Conservation (phyloP, 176 grass and related monocot species). For the Juncus inflexus region DNA sequence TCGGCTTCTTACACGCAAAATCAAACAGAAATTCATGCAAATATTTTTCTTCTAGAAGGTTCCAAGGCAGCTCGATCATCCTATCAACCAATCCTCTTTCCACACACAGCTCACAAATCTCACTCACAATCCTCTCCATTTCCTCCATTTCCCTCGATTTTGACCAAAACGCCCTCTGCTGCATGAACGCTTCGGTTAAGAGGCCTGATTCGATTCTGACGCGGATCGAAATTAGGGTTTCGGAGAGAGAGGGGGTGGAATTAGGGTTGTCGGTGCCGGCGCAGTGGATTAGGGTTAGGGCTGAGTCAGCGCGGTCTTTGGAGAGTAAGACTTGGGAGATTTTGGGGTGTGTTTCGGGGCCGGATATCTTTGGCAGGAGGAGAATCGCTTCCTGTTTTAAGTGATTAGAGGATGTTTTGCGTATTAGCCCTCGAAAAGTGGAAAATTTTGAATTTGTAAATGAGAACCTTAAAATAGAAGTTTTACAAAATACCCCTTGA, state of each 20-base stretch:
- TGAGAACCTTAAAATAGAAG: too few relatives aligned
- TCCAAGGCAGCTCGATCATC: conserved; percentile 95
- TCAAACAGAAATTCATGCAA: conserved; percentile 80
- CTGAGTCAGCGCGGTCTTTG: conserved; percentile 61
- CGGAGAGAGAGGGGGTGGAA: conserved; percentile 47
- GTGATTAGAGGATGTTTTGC: too few relatives aligned
- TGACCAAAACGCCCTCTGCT: conserved; percentile 55
- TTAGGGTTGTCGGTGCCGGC: conserved; percentile 48
- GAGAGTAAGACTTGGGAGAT: conserved; percentile 88
- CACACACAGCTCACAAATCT: conserved; percentile 72
- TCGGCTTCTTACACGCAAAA: conserved; percentile 52
- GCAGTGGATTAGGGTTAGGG: conserved; percentile 63
- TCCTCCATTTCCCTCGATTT: conserved; percentile 49
- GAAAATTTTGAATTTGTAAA: too few relatives aligned
- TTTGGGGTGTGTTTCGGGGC: conserved; percentile 82
- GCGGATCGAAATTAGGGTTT: conserved; percentile 64
- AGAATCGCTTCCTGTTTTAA: conserved; percentile 53
- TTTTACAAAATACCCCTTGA: too few relatives aligned
- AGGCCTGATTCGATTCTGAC: conserved; percentile 83
- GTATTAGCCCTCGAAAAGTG: too few relatives aligned
- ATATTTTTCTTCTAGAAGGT: conserved; percentile 74
- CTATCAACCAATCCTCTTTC: conserved; percentile 59
- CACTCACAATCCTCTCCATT: conserved; percentile 44
- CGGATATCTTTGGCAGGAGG: conserved; percentile 68
- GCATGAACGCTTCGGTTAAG: conserved; percentile 91